Conservation (phyloP, 345 rosid genomes). For the Lepidium sativum region DNA sequence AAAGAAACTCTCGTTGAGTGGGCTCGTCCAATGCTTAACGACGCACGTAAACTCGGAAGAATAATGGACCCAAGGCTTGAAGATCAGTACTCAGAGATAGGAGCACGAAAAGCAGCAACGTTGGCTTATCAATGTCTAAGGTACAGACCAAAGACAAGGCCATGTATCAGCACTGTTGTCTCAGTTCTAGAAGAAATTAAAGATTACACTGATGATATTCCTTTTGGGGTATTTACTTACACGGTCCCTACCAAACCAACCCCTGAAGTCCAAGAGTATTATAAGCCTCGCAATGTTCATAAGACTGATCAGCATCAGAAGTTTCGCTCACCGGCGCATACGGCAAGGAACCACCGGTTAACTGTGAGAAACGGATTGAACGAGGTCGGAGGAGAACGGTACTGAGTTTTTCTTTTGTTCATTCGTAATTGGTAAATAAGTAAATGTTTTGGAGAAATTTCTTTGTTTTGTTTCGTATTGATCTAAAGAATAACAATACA, state of each 20-base stretch:
- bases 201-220: constrained; percentile 33
- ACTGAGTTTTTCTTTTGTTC: neutral
- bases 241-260: constrained; percentile 34
- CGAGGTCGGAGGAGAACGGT: constrained; percentile 26
- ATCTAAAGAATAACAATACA: too few relatives aligned
- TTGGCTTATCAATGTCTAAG: constrained; percentile 75
- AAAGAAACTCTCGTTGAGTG: constrained; percentile 56
- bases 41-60: constrained; percentile 54
- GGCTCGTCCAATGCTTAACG: constrained; percentile 63
- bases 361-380: constrained; percentile 24
- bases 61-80: constrained; percentile 84
- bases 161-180: constrained; percentile 51
- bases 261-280: constrained; percentile 15
- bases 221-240: constrained; percentile 47
- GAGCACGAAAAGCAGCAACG: constrained; percentile 66
- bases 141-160: constrained; percentile 69
- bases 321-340: constrained; percentile 21
- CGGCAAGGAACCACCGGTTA: constrained; percentile 17
- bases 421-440: neutral
- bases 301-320: constrained; percentile 25
- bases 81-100: constrained; percentile 71
- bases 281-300: constrained; percentile 4
- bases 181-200: constrained; percentile 46
- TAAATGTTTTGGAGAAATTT: too few relatives aligned
- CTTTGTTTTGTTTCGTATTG: too few relatives aligned